These are phyloP conservation scores for Eimeria tenella DNA, from an alignment of 169 alveolate genomes.

Conservation along the genomic window DNA sequence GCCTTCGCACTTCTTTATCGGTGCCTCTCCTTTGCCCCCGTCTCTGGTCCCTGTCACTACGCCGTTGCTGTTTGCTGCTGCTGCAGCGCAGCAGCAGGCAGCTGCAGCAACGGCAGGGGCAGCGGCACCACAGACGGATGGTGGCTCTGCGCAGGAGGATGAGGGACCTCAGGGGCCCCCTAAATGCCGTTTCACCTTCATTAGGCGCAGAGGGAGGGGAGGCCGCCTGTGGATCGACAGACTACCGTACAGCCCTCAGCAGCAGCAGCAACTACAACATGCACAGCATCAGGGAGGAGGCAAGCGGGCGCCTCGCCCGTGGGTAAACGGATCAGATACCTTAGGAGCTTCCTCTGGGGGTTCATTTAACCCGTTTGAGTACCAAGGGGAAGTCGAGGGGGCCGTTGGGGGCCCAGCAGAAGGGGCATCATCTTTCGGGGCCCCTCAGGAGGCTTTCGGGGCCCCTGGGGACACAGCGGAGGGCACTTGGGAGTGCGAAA, in stretches of 20 bases:
- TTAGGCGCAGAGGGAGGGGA: constrained; percentile 59
- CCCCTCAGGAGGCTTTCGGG: no score
- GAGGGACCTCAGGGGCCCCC: not conserved
- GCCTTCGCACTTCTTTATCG: not conserved
- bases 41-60: constrained; percentile 58
- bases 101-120: not conserved
- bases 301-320: not conserved
- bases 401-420: not conserved
- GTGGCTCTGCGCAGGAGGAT: not conserved
- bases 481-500: not conserved
- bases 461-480: not conserved
- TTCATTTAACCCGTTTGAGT: not conserved
- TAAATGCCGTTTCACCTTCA: not conserved
- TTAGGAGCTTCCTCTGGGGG: not conserved
- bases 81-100: not conserved
- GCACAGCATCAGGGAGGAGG: not conserved
- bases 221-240: constrained; percentile 64
- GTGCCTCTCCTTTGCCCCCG: constrained; percentile 40
- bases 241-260: not conserved
- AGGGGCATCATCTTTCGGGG: not conserved
- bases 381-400: not conserved
- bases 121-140: not conserved
- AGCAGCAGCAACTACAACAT: not conserved
- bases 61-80: constrained; percentile 22
- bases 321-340: not conserved